These are phyloP conservation scores for Phytophthora europaea DNA, from an alignment of 352 stramenopile species.

Conservation along the genomic window DNA sequence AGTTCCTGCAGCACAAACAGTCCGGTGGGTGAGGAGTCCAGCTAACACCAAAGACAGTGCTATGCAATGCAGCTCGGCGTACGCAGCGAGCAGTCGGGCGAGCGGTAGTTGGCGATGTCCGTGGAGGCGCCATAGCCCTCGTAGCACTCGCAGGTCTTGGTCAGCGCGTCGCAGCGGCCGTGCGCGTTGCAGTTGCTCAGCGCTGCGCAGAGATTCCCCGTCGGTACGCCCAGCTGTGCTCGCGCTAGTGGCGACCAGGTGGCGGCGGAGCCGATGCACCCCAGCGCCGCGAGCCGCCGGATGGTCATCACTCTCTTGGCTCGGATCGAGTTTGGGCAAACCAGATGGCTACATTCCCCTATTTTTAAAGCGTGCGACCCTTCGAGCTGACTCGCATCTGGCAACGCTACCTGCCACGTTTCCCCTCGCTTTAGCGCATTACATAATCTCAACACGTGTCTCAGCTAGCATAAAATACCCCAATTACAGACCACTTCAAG, in stretches of 20 bases:
- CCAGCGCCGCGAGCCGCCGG: not conserved
- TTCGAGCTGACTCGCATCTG: slow-evolving; percentile 3
- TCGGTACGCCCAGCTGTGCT: slow-evolving; percentile 63
- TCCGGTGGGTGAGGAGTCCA: not conserved
- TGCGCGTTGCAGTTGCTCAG: slow-evolving; percentile 92
- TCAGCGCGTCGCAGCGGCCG: slow-evolving; percentile 84
- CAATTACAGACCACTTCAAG: not conserved
- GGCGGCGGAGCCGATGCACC: not conserved
- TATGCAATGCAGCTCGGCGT: slow-evolving; percentile 1
- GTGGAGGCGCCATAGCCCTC: slow-evolving; percentile 87
- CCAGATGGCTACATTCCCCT: slow-evolving; percentile 30
- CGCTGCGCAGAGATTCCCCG: slow-evolving; percentile 77
- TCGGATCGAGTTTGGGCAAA: not conserved
- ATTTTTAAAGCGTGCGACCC: slow-evolving; percentile 16
- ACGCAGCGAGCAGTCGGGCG: slow-evolving; percentile 88
- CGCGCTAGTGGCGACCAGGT: not conserved
- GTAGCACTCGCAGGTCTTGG: slow-evolving; percentile 90
- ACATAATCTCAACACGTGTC: no score
- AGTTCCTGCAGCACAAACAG: slow-evolving; percentile 45
- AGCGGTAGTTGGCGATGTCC: slow-evolving; percentile 83
- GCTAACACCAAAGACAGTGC: not conserved
- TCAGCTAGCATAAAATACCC: not conserved
- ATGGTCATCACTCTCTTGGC: not conserved
- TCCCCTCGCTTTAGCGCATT: not conserved
- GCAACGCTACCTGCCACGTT: not conserved